Evolutionary conservation across 2,329 filamentous ascomycete genomes (phyloP).

Genomic region (Phoma sp.): DNA sequence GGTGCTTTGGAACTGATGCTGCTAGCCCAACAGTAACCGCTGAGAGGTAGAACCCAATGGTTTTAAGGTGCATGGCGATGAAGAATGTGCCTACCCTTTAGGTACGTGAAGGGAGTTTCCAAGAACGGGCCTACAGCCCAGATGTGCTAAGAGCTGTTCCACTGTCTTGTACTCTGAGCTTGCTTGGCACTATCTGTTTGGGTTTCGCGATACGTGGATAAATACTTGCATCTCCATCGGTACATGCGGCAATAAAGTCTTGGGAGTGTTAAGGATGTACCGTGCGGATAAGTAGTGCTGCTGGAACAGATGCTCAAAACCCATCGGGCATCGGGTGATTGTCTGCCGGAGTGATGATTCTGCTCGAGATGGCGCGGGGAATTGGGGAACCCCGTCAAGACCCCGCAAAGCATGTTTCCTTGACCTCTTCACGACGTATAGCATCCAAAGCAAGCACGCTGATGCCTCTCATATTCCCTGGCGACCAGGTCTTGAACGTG

Average conservation of each 20-base stretch:
- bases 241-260: background rate
- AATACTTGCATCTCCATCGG: background rate
- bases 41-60: background rate
- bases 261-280: background rate
- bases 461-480: conserved; percentile 36
- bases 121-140: background rate
- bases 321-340: conserved; percentile 1
- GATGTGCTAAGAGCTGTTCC: background rate
- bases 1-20: background rate
- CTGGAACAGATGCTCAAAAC: background rate
- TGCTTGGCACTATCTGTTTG: background rate
- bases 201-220: background rate
- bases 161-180: background rate
- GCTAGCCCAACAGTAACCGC: background rate
- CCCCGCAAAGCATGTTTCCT: background rate
- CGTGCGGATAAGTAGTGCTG: background rate
- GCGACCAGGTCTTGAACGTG: conserved; percentile 33
- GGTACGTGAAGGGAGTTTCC: background rate
- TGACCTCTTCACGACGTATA: background rate
- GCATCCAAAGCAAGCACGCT: conserved; percentile 34
- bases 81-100: background rate
- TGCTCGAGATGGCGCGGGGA: background rate
- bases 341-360: background rate
- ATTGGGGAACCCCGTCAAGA: background rate
- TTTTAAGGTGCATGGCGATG: background rate